A percentile compares a stretch with the other conserved stretches of the same genome.
Conservation (phyloP, 2,329 filamentous ascomycete genomes). For the Bipolaris bicolor region DNA sequence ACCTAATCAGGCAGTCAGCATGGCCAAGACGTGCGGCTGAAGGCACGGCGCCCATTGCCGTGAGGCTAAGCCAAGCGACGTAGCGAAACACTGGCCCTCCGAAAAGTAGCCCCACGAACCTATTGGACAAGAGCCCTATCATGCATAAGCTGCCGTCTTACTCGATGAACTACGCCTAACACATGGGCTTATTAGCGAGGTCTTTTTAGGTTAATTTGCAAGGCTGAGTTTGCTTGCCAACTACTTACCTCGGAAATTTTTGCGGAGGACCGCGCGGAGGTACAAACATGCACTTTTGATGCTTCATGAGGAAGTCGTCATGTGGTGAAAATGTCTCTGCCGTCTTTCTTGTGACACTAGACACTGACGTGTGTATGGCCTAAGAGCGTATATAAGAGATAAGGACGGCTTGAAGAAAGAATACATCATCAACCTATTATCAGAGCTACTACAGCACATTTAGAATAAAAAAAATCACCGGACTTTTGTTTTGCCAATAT, state of each 20-base stretch:
- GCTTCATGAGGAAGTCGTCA: background rate
- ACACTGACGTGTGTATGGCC: too few relatives aligned
- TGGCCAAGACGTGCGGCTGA: conserved; percentile 3
- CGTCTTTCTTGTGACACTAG: background rate
- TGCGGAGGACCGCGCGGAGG: background rate
- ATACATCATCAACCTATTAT: background rate
- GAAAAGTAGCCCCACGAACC: background rate
- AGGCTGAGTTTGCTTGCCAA: background rate
- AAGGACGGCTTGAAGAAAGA: background rate
- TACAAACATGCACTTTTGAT: background rate
- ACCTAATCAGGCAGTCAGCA: background rate
- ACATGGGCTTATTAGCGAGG: background rate
- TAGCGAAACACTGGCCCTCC: background rate
- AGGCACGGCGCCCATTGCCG: background rate
- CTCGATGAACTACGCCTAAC: background rate
- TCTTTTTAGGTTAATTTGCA: background rate
- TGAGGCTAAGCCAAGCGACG: background rate
- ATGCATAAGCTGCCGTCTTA: background rate
- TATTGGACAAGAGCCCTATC: background rate
- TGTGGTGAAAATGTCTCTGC: background rate
- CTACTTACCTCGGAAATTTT: background rate
- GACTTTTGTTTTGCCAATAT: background rate
- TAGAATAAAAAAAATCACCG: background rate
- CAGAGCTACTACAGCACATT: background rate
- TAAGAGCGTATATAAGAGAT: background rate